These are phyloP conservation scores for Taiozyma sp. DNA, from an alignment of 1,139 yeast species.

Conservation along the genomic window DNA sequence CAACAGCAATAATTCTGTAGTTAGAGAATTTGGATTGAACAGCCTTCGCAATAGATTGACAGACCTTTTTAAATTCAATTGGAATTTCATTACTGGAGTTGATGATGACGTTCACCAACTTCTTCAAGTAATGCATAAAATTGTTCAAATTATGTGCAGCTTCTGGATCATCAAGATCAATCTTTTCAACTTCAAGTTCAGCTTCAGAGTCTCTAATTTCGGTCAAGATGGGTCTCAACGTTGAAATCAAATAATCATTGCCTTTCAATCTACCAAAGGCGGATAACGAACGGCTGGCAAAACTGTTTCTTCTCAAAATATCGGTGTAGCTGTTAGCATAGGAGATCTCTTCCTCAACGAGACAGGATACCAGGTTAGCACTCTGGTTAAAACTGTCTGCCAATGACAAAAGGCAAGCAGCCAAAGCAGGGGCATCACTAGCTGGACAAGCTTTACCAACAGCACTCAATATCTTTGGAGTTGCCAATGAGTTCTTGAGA, in stretches of 20 bases:
- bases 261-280: conserved; percentile 69
- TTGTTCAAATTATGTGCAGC: conserved; percentile 39
- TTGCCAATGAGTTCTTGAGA: conserved; percentile 18
- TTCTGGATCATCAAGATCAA: conserved; percentile 32
- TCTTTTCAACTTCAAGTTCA: conserved; percentile 63
- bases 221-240: conserved; percentile 49
- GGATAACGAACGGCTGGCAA: conserved; percentile 72
- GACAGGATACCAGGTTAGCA: conserved; percentile 48
- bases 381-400: conserved; percentile 49
- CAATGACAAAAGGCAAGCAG: conserved; percentile 62
- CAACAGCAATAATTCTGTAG: conserved; percentile 62
- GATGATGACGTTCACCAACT: conserved; percentile 57
- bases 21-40: conserved; percentile 66
- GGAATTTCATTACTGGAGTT: conserved; percentile 58
- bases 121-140: conserved; percentile 53
- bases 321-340: conserved; percentile 61
- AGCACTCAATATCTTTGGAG: conserved; percentile 30
- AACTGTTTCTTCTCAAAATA: conserved; percentile 73
- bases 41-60: conserved; percentile 62
- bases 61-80: conserved; percentile 64
- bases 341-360: conserved; percentile 58
- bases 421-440: conserved; percentile 66
- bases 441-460: conserved; percentile 48
- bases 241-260: conserved; percentile 43
- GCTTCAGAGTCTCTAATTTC: conserved; percentile 47